Evolutionary conservation across 768 basidiomycete genomes (phyloP), one percentile per base, ranked within the genome.

Genomic region (Lactarius sanguifluus): DNA sequence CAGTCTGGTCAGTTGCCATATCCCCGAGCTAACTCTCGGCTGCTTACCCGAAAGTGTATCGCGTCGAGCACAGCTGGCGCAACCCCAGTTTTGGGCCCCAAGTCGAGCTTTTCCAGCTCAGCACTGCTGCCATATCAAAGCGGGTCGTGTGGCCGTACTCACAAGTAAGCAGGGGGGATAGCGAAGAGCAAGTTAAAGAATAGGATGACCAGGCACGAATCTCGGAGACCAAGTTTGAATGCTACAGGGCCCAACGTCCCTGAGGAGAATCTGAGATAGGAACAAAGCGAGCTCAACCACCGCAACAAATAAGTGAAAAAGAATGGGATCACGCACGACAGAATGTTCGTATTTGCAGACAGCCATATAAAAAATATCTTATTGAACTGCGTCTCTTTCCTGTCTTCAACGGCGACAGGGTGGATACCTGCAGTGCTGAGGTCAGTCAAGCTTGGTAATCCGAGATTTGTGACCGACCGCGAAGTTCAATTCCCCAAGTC

Each of bases 1-100:
- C 71, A 18, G 18, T 34, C 16, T 9, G 15, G 13, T 56, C 36
- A 20, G 55, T 3, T 38, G 20, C 5, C 5, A 34, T 62, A 16
- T 34, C 56, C 1, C 56, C 7, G 32, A 32, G 7, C 30, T 23
- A 2, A 52, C 4, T 52, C 16, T 23, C 16, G 78, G 58, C 74
- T 73, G 72, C 77, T 9, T 16, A 82, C 82, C 85, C 85, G 70
- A 85, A 85, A 62, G 77, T 82, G 72, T 85, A 87, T 30, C 85
- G 77, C 3, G 92, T 87, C 54, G 85, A 83, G 28, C 91, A 85
- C 90, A 95, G 92, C 71, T 94, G 89, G 23, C 92, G 83, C 72
- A 89, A 83, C 13, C 94, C 94, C 1, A 90, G 78, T 73, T 86
- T 87, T 0, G 92, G 90, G 13, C 92, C 91, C 77, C 90, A 91